These are phyloP conservation scores for Exophiala sp. DNA, from an alignment of 2,329 filamentous ascomycete species.

Conservation along the genomic window DNA sequence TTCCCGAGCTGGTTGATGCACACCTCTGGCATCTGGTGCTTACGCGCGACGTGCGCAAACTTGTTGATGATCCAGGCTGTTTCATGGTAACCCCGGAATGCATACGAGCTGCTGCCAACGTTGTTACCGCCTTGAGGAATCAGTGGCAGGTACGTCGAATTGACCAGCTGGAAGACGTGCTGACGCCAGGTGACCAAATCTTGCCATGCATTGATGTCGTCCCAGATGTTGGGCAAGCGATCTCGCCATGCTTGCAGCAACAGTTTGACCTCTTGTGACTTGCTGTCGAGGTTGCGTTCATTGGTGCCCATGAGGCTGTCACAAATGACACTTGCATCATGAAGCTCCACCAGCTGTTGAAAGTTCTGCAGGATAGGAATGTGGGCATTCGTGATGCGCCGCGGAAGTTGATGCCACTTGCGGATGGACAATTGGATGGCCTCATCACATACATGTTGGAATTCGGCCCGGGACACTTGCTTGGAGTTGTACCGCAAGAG, in stretches of 20 bases:
- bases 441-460: slow-evolving; percentile 87
- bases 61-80: slow-evolving; percentile 99
- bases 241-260: slow-evolving; percentile 93
- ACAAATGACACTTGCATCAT: slow-evolving; percentile 96
- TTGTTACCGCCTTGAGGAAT: slow-evolving; percentile 69
- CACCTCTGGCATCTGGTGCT: slow-evolving; percentile 92
- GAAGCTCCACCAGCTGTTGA: slow-evolving; percentile 92
- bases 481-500: slow-evolving; percentile 90
- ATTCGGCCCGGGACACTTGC: slow-evolving; percentile 71
- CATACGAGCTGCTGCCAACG: slow-evolving; percentile 83
- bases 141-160: slow-evolving; percentile 81
- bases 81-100: slow-evolving; percentile 95
- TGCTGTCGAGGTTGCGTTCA: slow-evolving; percentile 77
- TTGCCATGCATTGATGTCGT: slow-evolving; percentile 99
- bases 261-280: slow-evolving; percentile 91
- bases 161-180: slow-evolving; percentile 97
- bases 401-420: slow-evolving; percentile 98
- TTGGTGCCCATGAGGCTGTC: slow-evolving; percentile 82
- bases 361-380: slow-evolving; percentile 95
- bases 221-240: slow-evolving; percentile 93
- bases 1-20: slow-evolving; percentile 95
- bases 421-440: slow-evolving; percentile 94
- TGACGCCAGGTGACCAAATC: slow-evolving; percentile 99
- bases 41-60: slow-evolving; percentile 94
- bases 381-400: slow-evolving; percentile 87